Evolutionary conservation across 2,329 filamentous ascomycete genomes (phyloP).

Genomic region (Corynespora cassiicola): DNA sequence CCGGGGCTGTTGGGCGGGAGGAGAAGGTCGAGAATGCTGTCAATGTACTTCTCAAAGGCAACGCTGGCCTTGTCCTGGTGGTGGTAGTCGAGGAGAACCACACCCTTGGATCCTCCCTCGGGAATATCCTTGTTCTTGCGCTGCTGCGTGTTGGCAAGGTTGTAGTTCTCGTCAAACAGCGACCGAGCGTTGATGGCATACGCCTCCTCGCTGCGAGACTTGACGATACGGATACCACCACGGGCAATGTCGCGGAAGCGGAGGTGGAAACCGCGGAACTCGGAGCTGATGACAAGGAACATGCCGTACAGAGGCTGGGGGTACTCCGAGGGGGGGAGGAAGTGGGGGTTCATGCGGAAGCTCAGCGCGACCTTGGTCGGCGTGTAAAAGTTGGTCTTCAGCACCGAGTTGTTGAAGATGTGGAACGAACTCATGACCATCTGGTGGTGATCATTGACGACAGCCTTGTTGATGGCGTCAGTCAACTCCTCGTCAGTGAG

Average conservation of each 20-base stretch:
- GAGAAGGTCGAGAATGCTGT: constrained; percentile 94
- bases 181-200: constrained; percentile 96
- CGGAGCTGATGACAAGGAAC: constrained; percentile 97
- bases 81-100: constrained; percentile 90
- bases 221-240: constrained; percentile 97
- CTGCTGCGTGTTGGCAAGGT: constrained; percentile 96
- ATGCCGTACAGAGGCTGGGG: constrained; percentile 94
- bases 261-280: constrained; percentile 96
- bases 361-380: constrained; percentile 97
- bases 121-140: constrained; percentile 99
- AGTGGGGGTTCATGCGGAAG: constrained; percentile 89
- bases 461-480: constrained; percentile 47
- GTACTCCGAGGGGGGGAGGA: constrained; percentile 91
- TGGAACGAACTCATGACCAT: constrained; percentile 98
- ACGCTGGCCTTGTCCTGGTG: constrained; percentile 92
- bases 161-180: constrained; percentile 98
- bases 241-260: constrained; percentile 97
- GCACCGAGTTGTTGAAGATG: constrained; percentile 88
- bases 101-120: constrained; percentile 96
- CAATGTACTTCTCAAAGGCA: constrained; percentile 99
- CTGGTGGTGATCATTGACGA: constrained; percentile 86
- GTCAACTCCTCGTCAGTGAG: constrained; percentile 46
- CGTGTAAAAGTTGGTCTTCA: constrained; percentile 98
- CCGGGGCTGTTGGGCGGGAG: constrained; percentile 88
- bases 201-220: constrained; percentile 93